Conservation (phyloP, 163 green algal species). For the Coccomyxa subellipsoidea region DNA sequence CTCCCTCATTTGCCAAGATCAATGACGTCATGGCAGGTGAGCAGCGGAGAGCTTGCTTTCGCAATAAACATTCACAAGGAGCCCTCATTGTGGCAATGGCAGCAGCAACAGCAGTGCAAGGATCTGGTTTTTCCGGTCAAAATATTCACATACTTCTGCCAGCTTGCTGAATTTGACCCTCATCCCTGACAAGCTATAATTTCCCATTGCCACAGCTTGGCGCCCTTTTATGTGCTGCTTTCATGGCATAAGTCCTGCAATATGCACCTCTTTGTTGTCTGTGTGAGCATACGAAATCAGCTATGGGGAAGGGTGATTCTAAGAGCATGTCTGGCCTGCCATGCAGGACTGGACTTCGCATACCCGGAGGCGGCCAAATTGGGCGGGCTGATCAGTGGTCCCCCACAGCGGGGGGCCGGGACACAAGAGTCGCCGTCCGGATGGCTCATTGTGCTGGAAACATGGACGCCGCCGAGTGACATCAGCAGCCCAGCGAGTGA, state of each 20-base stretch:
- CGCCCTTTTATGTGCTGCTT: too few species aligned
- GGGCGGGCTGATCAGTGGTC: conserved; percentile 39
- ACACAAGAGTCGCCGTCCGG: conserved; percentile 6
- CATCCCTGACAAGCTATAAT: too few species aligned
- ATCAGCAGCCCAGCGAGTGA: not conserved
- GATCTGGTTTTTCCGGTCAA: too few species aligned
- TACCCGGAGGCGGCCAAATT: conserved; percentile 41
- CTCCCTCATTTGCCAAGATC: conserved; percentile 35
- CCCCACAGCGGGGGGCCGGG: conserved; percentile 10
- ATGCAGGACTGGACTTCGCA: conserved; percentile 43
- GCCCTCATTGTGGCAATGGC: not conserved
- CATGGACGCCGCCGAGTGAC: not conserved
- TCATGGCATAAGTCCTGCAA: too few species aligned
- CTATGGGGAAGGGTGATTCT: too few species aligned
- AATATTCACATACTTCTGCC: too few species aligned
- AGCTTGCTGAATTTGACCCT: not conserved
- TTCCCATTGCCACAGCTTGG: too few species aligned
- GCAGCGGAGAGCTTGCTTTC: not conserved
- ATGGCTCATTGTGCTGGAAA: not conserved
- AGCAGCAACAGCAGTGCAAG: too few species aligned
- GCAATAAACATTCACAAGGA: not conserved
- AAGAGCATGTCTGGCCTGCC: too few species aligned
- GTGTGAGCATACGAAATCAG: too few species aligned
- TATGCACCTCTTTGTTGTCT: too few species aligned
- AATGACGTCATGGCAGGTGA: conserved; percentile 28